Base-by-base conservation (phyloP, 768 basidiomycete species). In the Boletus coccyginus region DNA sequence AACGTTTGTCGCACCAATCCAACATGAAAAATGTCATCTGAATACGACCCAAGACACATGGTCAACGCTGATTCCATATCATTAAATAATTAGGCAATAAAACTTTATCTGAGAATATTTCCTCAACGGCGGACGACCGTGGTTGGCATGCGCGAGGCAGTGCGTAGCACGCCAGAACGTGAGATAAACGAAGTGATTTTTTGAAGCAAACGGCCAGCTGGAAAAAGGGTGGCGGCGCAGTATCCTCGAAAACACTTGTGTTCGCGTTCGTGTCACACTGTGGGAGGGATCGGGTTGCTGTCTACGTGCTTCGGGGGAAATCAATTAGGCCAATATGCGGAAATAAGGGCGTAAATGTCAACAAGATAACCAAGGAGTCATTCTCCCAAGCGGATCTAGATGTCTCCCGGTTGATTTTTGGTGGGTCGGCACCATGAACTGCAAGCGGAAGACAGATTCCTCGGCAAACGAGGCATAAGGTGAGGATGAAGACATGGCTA, bases 61-160 rank as follows among this genome's bases (percentile, higher is more conserved):
- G 50, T 63, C 57, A 66, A 54, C 32, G n/a, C 35, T 59, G 59
- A 19, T 63, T 46, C 55, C 44, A 51, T 24, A 45, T 44, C 46
- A 64, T 55, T 45, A 49, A 62, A 65, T 46, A 53, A 64, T 52
- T 21, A 35, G 42, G 41, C 29, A 56, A 58, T 65, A 56, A 62
- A 63, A 56, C 62, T 60, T 65, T 62, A 60, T 62, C 50, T 57
- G 58, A 39, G n/a, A 59, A 43, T 43, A 41, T 41, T 55, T 44
- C 54, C 45, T 58, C 55, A 38, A 55, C 35, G 50, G 27, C 16
- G 41, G 52, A 47, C 40, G 52, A 55, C 39, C 62, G 58, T 54
- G 64, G 53, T 61, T 62, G 59, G 50, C 54, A 59, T 49, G 43
- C 43, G 47, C 44, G 43, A 59, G 55, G 57, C 46, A 53, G 48